Percentiles rank a stretch among this genome's conserved stretches.
Evolutionary conservation across 345 rosid species (phyloP).

Genomic region (Punica granatum): DNA sequence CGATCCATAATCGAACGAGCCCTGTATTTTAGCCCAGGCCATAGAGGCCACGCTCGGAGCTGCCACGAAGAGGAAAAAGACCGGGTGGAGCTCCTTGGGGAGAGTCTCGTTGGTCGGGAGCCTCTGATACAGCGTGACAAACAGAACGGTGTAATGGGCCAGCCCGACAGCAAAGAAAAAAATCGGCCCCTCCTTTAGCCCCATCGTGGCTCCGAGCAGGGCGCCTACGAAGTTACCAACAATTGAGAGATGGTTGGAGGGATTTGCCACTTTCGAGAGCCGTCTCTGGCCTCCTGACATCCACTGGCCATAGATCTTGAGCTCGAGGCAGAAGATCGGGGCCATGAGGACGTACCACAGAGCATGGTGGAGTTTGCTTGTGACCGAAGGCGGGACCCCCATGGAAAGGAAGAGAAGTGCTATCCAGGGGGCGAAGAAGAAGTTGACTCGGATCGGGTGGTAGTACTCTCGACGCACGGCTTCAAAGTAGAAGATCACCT

Average conservation of each 20-base stretch:
- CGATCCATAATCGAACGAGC: conserved; percentile 65
- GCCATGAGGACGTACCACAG: conserved; percentile 87
- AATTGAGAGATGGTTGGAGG: conserved; percentile 74
- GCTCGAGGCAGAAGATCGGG: conserved; percentile 64
- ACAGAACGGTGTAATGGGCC: conserved; percentile 76
- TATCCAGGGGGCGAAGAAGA: conserved; percentile 92
- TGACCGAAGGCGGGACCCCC: conserved; percentile 60
- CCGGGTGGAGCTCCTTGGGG: conserved; percentile 93
- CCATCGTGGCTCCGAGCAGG: conserved; percentile 82
- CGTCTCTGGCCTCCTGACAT: conserved; percentile 89
- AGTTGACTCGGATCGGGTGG: conserved; percentile 85
- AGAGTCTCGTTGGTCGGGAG: conserved; percentile 84
- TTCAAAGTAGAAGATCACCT: conserved; percentile 59
- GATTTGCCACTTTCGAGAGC: conserved; percentile 90
- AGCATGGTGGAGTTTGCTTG: conserved; percentile 26
- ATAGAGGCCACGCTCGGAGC: conserved; percentile 85
- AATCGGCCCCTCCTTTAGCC: conserved; percentile 81
- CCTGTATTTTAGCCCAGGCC: conserved; percentile 79
- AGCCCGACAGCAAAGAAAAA: conserved; percentile 84
- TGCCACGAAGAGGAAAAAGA: conserved; percentile 85
- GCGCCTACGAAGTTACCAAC: conserved; percentile 95
- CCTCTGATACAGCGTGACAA: conserved; percentile 89
- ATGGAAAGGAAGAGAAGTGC: conserved; percentile 64
- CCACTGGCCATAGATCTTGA: conserved; percentile 93
- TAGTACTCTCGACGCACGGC: conserved; percentile 83